These are phyloP conservation scores for Venturiaceae sp. DNA, from an alignment of 2,329 filamentous ascomycete genomes.

Conservation along the genomic window DNA sequence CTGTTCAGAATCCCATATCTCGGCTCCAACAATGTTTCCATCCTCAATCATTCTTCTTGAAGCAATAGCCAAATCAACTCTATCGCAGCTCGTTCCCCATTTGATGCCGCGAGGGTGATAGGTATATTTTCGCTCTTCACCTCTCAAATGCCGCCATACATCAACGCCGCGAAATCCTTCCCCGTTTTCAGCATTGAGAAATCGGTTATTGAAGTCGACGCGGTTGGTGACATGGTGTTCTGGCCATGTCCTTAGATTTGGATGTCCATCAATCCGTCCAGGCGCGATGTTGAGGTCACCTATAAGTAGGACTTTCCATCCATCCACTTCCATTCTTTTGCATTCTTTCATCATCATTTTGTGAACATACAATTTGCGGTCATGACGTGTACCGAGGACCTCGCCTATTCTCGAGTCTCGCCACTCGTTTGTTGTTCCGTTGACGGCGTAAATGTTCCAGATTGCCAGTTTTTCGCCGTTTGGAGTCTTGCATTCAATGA, in stretches of 20 bases:
- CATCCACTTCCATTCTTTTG: conserved; percentile 27
- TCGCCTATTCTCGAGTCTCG: conserved; percentile 32
- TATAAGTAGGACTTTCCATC: conserved; percentile 36
- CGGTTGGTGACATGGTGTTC: conserved; percentile 41
- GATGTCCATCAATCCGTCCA: conserved; percentile 33
- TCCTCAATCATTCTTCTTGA: conserved; percentile 30
- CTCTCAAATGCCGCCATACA: conserved; percentile 37
- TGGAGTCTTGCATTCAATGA: conserved; percentile 25
- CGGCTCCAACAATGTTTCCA: conserved; percentile 24
- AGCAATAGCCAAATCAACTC: conserved; percentile 42
- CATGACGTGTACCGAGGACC: conserved; percentile 37
- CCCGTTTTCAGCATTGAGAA: conserved; percentile 25
- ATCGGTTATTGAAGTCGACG: conserved; percentile 39
- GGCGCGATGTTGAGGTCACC: conserved; percentile 45
- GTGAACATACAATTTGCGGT: conserved; percentile 41
- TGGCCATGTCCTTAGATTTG: conserved; percentile 34
- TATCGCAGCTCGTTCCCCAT: conserved; percentile 43
- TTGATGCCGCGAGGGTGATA: conserved; percentile 34
- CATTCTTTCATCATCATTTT: conserved; percentile 34
- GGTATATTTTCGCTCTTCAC: conserved; percentile 34
- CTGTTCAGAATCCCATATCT: conserved; percentile 29
- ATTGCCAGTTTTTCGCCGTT: conserved; percentile 28
- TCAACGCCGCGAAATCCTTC: conserved; percentile 31
- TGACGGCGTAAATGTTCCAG: conserved; percentile 45
- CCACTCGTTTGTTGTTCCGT: conserved; percentile 40